Evolutionary conservation across 2,329 filamentous ascomycete genomes (phyloP).

Genomic region (Coniochaeta hoffmannii): DNA sequence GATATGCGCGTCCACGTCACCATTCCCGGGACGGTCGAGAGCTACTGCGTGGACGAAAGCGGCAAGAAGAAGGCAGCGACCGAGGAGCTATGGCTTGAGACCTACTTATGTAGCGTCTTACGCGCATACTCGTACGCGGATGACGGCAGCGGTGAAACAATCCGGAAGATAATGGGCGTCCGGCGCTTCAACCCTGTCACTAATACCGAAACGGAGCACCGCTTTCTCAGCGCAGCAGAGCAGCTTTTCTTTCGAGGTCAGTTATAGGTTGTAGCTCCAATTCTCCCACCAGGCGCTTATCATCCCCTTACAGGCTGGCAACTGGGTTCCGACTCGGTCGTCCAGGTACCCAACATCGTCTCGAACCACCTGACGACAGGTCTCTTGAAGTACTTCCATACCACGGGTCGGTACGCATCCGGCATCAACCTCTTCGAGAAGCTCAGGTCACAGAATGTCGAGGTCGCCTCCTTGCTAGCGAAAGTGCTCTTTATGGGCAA

Average conservation of each 20-base stretch:
- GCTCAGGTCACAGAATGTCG: slow-evolving; percentile 78
- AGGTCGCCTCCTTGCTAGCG: slow-evolving; percentile 87
- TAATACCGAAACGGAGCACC: slow-evolving; percentile 96
- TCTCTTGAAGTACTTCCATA: slow-evolving; percentile 88
- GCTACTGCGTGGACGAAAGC: slow-evolving; percentile 94
- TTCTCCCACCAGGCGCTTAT: not conserved
- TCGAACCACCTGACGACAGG: slow-evolving; percentile 95
- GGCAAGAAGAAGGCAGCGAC: slow-evolving; percentile 91
- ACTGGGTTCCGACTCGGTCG: slow-evolving; percentile 90
- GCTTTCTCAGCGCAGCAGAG: slow-evolving; percentile 90
- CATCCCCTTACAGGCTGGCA: slow-evolving; percentile 83
- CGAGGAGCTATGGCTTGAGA: slow-evolving; percentile 94
- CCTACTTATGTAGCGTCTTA: slow-evolving; percentile 90
- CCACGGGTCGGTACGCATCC: slow-evolving; percentile 87
- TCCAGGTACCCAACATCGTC: slow-evolving; percentile 94
- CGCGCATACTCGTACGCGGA: slow-evolving; percentile 96
- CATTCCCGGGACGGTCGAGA: slow-evolving; percentile 92
- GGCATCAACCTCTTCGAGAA: slow-evolving; percentile 98
- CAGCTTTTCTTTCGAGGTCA: slow-evolving; percentile 87
- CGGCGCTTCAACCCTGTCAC: slow-evolving; percentile 95
- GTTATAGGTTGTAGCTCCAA: not conserved
- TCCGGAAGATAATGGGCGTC: slow-evolving; percentile 96
- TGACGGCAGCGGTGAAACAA: slow-evolving; percentile 86
- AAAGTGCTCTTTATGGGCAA: slow-evolving; percentile 91
- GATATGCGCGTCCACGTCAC: slow-evolving; percentile 99